These are phyloP conservation scores for Pholiota conissans DNA, from an alignment of 768 basidiomycete genomes.

Conservation along the genomic window DNA sequence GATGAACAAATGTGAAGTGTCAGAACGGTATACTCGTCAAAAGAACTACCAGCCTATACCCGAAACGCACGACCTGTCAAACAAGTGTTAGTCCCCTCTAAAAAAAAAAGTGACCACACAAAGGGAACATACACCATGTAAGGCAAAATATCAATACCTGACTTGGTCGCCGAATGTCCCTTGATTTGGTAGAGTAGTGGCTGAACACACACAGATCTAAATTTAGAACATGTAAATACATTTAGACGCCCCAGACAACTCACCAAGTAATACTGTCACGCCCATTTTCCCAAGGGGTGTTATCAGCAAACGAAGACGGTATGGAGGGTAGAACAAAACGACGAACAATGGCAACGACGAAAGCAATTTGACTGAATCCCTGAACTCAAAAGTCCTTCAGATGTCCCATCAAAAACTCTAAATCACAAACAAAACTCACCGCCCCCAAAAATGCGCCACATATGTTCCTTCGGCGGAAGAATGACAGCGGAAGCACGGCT, in stretches of 20 bases:
- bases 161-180: conserved; percentile 5
- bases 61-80: neutral
- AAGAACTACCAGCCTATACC: neutral
- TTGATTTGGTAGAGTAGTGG: conserved; percentile 7
- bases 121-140: neutral
- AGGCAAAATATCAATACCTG: conserved; percentile 12
- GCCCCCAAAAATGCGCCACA: conserved; percentile 2
- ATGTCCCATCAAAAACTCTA: too few relatives aligned
- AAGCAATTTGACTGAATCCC: neutral
- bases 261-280: conserved; percentile 1
- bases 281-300: too few relatives aligned
- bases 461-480: conserved; percentile 3
- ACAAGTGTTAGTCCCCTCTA: neutral
- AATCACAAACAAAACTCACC: neutral
- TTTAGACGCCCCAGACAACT: neutral
- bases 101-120: neutral
- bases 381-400: neutral
- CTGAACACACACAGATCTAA: neutral
- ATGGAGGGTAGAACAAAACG: neutral
- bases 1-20: neutral
- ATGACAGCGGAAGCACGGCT: conserved; percentile 2
- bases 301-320: too few relatives aligned
- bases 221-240: neutral
- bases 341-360: neutral
- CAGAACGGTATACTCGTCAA: too few relatives aligned